Evolutionary conservation across 1,284 basidiomycete species (phyloP).

Genomic region (Ceratobasidium sp.): DNA sequence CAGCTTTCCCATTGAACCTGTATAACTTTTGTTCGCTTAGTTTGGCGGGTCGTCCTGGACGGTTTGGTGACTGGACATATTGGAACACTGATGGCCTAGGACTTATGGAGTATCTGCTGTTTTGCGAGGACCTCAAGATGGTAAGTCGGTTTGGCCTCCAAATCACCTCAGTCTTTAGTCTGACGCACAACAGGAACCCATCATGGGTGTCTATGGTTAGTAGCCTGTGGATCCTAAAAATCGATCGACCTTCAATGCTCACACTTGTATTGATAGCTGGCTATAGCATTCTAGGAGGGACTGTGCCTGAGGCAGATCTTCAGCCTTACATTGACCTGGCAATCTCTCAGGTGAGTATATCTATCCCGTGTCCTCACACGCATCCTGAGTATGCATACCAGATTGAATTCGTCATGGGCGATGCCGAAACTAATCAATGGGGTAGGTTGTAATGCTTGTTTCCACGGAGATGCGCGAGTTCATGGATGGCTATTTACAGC

Average conservation of each 20-base stretch:
- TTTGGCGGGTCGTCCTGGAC: constrained; percentile 52
- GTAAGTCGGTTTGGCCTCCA: background rate
- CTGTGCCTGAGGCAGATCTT: constrained; percentile 50
- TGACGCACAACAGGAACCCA: constrained; percentile 37
- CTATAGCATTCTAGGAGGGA: constrained; percentile 50
- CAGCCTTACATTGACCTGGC: constrained; percentile 51
- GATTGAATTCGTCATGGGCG: constrained; percentile 79
- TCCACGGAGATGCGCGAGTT: background rate
- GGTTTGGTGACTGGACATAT: constrained; percentile 54
- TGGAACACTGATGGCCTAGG: constrained; percentile 55
- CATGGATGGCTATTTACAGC: constrained; percentile 12
- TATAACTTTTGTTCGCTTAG: background rate
- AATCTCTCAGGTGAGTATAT: constrained; percentile 41
- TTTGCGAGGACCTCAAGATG: constrained; percentile 50
- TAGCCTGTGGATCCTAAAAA: background rate
- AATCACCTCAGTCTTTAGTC: background rate
- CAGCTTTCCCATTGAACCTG: background rate
- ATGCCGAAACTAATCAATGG: constrained; percentile 63
- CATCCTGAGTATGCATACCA: constrained; percentile 51
- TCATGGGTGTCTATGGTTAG: constrained; percentile 53
- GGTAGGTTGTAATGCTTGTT: constrained; percentile 56
- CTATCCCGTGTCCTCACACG: background rate
- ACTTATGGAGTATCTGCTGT: constrained; percentile 53
- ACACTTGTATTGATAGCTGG: constrained; percentile 58
- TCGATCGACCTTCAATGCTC: no score